Percentiles rank a stretch among this genome's conserved stretches.
Conservation (phyloP, 805 yeast genomes). For the Yarrowia sp. region DNA sequence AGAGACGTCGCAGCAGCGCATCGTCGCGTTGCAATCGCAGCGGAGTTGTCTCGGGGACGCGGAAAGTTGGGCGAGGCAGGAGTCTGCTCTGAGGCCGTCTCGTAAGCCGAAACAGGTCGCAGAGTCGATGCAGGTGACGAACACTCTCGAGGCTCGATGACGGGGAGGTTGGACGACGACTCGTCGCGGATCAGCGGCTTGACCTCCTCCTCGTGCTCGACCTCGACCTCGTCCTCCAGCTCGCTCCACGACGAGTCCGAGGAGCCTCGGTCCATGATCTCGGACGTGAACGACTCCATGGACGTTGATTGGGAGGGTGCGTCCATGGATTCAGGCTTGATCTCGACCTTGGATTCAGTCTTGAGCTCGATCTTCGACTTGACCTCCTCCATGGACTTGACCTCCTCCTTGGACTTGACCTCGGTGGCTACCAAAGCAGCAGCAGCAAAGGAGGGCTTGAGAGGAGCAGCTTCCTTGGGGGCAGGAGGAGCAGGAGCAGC, state of each 20-base stretch:
- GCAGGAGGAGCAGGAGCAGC: not conserved
- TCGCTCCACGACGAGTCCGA: slow-evolving; percentile 3
- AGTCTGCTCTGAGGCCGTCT: not conserved
- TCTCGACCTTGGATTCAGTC: not conserved
- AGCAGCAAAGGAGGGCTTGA: slow-evolving; percentile 14
- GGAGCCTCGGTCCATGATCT: slow-evolving; percentile 21
- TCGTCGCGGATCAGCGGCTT: no score
- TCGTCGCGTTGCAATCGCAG: slow-evolving; percentile 2
- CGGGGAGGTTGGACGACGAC: not conserved
- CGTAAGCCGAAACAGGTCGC: slow-evolving; percentile 3
- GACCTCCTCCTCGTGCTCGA: not conserved
- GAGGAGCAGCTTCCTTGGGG: not conserved
- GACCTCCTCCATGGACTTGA: not conserved
- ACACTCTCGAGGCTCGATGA: not conserved
- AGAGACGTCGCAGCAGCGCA: not conserved
- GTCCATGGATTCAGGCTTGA: not conserved
- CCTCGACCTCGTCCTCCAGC: slow-evolving; percentile 4
- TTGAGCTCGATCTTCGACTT: not conserved
- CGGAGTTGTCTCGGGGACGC: slow-evolving; percentile 10
- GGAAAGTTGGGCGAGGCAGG: slow-evolving; percentile 10
- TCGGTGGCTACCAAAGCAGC: not conserved
- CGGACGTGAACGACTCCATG: slow-evolving; percentile 10
- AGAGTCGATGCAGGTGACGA: slow-evolving; percentile 1
- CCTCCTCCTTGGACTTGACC: not conserved
- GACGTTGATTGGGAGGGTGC: slow-evolving; percentile 11